These are phyloP conservation scores for Tagetes erecta DNA, from an alignment of 129 eudicot species.

Conservation along the genomic window DNA sequence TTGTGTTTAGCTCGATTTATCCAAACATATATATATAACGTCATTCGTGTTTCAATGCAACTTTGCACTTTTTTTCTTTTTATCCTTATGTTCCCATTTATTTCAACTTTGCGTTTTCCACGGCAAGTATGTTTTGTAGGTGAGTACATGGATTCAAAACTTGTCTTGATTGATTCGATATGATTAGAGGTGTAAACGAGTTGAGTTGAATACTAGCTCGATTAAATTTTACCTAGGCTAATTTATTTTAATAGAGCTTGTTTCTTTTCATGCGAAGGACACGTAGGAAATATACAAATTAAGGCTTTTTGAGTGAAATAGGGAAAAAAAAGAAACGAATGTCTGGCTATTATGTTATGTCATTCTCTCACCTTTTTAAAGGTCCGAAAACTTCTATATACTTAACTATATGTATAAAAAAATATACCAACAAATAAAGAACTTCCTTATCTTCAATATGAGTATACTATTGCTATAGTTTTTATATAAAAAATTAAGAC, in stretches of 20 bases:
- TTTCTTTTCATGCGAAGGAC: too few species aligned
- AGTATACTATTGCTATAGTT: too few species aligned
- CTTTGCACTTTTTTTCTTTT: slow-evolving; percentile 17
- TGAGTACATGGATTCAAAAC: neutral
- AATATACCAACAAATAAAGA: too few species aligned
- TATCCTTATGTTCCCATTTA: slow-evolving; percentile 5
- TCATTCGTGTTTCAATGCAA: slow-evolving; percentile 19
- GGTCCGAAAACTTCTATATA: too few species aligned
- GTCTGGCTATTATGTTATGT: too few species aligned
- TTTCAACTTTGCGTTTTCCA: slow-evolving; percentile 4
- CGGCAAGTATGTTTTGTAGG: neutral
- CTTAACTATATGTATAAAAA: too few species aligned
- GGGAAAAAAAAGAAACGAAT: too few species aligned
- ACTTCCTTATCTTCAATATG: too few species aligned
- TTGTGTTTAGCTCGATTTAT: slow-evolving; percentile 19
- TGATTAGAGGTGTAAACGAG: neutral
- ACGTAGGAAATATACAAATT: too few species aligned
- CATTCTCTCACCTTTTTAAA: too few species aligned
- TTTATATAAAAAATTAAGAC: too few species aligned
- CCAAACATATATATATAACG: slow-evolving; percentile 23
- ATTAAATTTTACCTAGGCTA: neutral
- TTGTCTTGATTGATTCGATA: neutral
- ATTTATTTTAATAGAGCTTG: neutral
- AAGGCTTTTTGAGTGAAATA: too few species aligned
- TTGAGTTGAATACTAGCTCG: neutral